Evolutionary conservation across 2,329 filamentous ascomycete genomes (phyloP), one percentile per base, ranked within the genome.

Genomic region (Curvularia sp.): DNA sequence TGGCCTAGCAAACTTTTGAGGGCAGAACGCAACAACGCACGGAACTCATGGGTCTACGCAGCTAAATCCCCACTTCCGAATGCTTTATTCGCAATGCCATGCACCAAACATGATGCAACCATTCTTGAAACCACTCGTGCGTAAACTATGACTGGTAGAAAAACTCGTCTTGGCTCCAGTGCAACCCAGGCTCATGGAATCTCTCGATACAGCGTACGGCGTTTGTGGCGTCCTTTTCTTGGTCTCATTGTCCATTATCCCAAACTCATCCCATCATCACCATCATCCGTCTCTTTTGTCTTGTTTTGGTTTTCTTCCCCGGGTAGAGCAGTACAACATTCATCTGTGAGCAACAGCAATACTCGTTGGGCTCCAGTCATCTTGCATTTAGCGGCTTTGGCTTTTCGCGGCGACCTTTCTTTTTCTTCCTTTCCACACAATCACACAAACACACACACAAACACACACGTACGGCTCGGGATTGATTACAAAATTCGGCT

Each of bases 1-100:
- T 76, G 93, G 94, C n/a, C 85, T 97, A 49, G 92, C 92, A 28
- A 90, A 93, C 49, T 97, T 97, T 74, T 96, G 48, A 49, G 49
- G 35, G 28, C n/a, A 10, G 18, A 33, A 48, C 35, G 4, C 22
- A 28, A 43, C 24, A 26, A 12, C 26, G 39, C 33, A 26, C 30
- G 39, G 28, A 53, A 39, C 28, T 20, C 26, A 18, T 24, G 44
- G 30, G 51, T 18, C 30, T 24, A 38, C 42, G 18, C 55, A 41
- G 31, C 35, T 55, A 43, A 20, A 33, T 33, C 10, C 33, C 44
- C 39, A 20, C 48, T 24, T 48, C 44, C 44, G 46, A 28, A n/a
- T 59, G 47, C 42, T 51, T 47, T 48, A 52, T 53, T 51, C 44
- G 20, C 24, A 49, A 59, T 52, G n/a, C 46, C 57, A 57, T 50